Evolutionary conservation across 2,329 filamentous ascomycete genomes (phyloP).

Genomic region (Diaporthe capsici): DNA sequence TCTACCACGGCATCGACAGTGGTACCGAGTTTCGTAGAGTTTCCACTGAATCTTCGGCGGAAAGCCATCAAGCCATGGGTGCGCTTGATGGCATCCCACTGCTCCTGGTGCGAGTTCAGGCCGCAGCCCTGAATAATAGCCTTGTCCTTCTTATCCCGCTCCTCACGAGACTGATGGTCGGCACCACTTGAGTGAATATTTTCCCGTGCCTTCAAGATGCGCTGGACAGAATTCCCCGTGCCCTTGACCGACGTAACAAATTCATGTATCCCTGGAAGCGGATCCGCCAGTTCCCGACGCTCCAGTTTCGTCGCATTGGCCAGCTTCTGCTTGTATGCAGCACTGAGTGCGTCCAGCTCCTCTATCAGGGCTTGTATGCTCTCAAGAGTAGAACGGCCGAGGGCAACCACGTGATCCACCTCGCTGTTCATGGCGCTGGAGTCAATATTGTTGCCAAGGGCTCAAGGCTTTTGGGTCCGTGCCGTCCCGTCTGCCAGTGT

Average conservation of each 20-base stretch:
- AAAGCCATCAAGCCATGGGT: constrained; percentile 40
- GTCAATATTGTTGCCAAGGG: background rate
- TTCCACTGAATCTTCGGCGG: constrained; percentile 37
- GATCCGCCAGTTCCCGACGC: constrained; percentile 38
- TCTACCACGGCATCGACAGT: constrained; percentile 41
- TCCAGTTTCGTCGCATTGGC: constrained; percentile 37
- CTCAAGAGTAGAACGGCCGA: constrained; percentile 31
- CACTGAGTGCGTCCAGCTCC: constrained; percentile 37
- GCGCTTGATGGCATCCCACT: constrained; percentile 42
- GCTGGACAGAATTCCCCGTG: constrained; percentile 37
- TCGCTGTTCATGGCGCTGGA: constrained; percentile 10
- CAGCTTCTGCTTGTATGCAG: constrained; percentile 38
- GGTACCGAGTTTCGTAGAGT: constrained; percentile 34
- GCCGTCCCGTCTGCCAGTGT: background rate
- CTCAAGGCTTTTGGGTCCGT: background rate
- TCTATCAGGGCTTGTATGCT: constrained; percentile 33
- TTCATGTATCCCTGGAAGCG: constrained; percentile 40
- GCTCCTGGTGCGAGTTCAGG: constrained; percentile 33
- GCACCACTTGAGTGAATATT: background rate
- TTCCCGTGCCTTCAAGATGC: constrained; percentile 32
- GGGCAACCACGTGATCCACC: constrained; percentile 24
- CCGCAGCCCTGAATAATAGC: constrained; percentile 37
- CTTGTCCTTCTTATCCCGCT: constrained; percentile 41
- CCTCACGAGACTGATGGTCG: constrained; percentile 8
- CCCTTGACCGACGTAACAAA: constrained; percentile 41